phyloP scores from a whole-genome alignment of 352 stramenopile genomes.

The Globisporangium irregulare region DNA sequence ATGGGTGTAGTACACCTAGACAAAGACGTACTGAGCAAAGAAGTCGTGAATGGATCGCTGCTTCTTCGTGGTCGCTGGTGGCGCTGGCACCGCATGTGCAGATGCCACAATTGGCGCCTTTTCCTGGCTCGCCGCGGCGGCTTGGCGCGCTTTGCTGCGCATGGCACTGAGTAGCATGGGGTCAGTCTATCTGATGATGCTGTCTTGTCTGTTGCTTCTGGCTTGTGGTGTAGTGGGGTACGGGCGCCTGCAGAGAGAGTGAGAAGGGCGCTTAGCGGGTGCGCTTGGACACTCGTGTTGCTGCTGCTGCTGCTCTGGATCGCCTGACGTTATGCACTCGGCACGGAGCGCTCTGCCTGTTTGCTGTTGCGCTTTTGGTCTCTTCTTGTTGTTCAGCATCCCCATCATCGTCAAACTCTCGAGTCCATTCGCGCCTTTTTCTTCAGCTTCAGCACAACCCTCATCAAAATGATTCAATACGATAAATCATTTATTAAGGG shows the following conservation, averaged over 20 bases:
- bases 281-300: neutral
- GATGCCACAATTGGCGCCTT: conserved; percentile 7
- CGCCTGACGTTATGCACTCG: neutral
- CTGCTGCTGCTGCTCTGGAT: neutral
- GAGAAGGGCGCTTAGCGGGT: neutral
- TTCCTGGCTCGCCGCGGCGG: conserved; percentile 9
- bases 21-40: conserved; percentile 48
- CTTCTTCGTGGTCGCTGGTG: conserved; percentile 47
- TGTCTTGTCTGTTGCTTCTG: neutral
- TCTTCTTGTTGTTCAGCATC: conserved; percentile 6
- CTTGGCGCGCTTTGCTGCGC: conserved; percentile 31
- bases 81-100: neutral
- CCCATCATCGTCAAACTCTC: neutral
- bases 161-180: conserved; percentile 34
- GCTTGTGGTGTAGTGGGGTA: neutral
- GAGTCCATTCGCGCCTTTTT: conserved; percentile 12
- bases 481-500: neutral
- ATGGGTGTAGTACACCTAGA: neutral
- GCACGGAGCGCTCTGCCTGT: neutral
- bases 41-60: conserved; percentile 87
- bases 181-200: neutral
- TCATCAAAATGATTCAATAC: neutral
- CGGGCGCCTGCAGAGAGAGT: neutral
- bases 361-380: neutral
- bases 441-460: neutral